Percentiles rank a stretch among this genome's conserved stretches.
These are phyloP conservation scores for Effrenium voratum DNA, from an alignment of 73 alveolate species.

Conservation along the genomic window DNA sequence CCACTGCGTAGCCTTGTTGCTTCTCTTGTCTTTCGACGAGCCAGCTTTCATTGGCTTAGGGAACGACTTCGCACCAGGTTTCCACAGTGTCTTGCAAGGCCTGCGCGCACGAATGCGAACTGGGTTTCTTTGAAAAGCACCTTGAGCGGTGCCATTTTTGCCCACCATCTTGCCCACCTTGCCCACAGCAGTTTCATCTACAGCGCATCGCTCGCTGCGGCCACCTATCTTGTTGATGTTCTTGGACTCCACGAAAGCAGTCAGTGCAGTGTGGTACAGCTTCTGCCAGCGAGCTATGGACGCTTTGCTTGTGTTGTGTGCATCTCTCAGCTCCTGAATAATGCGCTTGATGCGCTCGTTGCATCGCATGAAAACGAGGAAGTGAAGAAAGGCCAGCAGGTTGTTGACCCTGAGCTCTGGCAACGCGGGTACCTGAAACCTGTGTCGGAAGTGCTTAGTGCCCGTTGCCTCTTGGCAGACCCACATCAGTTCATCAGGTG, in stretches of 20 bases:
- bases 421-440: conserved; percentile 4
- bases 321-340: conserved; percentile 20
- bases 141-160: too few species aligned
- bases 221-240: conserved; percentile 43
- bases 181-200: conserved; percentile 54
- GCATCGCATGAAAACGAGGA: conserved; percentile 19
- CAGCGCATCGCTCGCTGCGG: neutral
- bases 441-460: neutral
- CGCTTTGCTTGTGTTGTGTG: neutral
- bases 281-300: neutral
- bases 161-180: neutral
- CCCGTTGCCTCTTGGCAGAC: neutral
- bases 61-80: too few species aligned
- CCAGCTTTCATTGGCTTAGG: too few species aligned
- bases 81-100: too few species aligned
- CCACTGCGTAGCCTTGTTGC: conserved; percentile 14
- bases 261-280: neutral
- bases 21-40: neutral
- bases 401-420: neutral
- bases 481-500: too few species aligned
- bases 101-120: too few species aligned
- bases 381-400: conserved; percentile 12
- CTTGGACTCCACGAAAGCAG: neutral
- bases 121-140: too few species aligned
- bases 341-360: conserved; percentile 21